Conservation (phyloP, 352 stramenopile species). For the Globisporangium sylvaticum region DNA sequence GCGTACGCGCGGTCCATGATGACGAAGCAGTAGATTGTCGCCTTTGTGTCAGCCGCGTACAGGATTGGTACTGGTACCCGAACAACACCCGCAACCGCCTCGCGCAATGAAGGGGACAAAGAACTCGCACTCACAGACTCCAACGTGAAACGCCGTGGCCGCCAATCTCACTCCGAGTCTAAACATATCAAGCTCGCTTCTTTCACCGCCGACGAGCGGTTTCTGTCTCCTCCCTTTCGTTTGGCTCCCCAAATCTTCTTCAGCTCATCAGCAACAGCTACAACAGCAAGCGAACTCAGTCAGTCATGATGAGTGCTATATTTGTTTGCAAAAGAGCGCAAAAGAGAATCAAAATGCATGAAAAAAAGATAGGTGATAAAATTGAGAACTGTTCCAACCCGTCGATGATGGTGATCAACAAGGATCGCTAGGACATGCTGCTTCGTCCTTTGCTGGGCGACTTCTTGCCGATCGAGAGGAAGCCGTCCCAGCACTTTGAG, state of each 20-base stretch:
- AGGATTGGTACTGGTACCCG: not conserved
- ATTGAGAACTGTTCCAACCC: no score
- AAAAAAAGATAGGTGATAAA: not conserved
- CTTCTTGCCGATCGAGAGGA: slow-evolving; percentile 7
- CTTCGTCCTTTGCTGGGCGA: slow-evolving; percentile 6
- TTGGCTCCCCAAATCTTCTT: not conserved
- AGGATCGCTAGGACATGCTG: slow-evolving; percentile 10
- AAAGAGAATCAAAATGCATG: not conserved
- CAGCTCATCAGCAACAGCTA: no score
- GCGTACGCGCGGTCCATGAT: slow-evolving; percentile 33
- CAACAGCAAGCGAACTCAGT: not conserved
- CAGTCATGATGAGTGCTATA: not conserved
- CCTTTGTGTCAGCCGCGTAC: not conserved
- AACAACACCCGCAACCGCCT: not conserved
- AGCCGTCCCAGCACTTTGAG: slow-evolving; percentile 11
- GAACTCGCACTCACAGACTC: no score
- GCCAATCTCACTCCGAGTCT: not conserved
- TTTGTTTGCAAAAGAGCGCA: not conserved
- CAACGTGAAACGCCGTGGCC: not conserved
- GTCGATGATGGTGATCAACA: not conserved
- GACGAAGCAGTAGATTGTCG: not conserved
- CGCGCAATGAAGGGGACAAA: not conserved
- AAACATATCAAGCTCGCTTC: not conserved
- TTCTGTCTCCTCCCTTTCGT: not conserved
- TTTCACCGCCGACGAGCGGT: not conserved